Base-by-base conservation (phyloP, 2,329 filamentous ascomycete genomes). In the Metarhizium anisopliae region DNA sequence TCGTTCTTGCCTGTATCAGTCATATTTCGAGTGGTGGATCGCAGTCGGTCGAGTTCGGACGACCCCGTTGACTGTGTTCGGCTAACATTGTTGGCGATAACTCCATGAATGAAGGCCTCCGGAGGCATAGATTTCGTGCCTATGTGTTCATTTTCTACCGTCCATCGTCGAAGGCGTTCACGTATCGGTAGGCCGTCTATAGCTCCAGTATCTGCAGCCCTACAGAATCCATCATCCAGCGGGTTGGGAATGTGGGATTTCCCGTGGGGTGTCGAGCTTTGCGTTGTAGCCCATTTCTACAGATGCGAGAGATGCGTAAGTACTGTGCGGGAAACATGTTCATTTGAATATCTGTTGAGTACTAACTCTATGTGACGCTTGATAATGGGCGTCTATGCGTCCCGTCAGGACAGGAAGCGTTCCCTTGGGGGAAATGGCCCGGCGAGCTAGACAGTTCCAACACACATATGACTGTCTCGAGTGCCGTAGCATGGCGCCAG, bases 81-180 rank as follows among this genome's bases (percentile, higher is more conserved):
- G 43, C 62, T 70, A 56, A 68, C 52, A 35, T 55, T 66, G 52
- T 72, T 72, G 49, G 63, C 59, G 7, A 69, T 63, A 6, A 53
- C 62, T 29, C 61, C 62, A 45, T 62, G 60, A 20, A 70, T 63
- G 14, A 60, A 56, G 25, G 59, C 47, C 40, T 70, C 67, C 13
- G 60, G 56, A 10, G 62, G 64, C 52, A 65, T 57, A 4, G 47
- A 51, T 14, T 62, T 59, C 3, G 63, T 53, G 40, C 54, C 49
- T 11, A 56, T 51, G 10, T 68, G 49, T 7, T 67, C 64, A 54
- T 78, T 71, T 53, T 72, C 64, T 16, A 59, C 53, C 50, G 73
- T 67, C 76, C 76, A 79, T 60, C 63, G 59, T 32, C 68, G 68
- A 30, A 81, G 67, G 14, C 68, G 68, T 42, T 74, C 61, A 42